phyloP scores from a whole-genome alignment of 208 protist genomes.

The Blechomonas ayalai region DNA sequence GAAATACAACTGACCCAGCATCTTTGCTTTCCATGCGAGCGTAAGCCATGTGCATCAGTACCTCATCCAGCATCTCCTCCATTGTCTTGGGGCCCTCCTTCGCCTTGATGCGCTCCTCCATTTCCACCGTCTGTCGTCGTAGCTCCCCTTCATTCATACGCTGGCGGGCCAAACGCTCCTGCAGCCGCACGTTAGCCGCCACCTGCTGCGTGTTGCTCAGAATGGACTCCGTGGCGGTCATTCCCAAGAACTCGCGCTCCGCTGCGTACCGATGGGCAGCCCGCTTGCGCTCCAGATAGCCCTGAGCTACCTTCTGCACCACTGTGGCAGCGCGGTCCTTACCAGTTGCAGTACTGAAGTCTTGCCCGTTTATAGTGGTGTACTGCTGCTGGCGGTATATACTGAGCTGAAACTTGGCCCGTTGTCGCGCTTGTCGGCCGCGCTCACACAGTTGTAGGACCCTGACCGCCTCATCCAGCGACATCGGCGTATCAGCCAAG shows the following conservation, averaged over 20 bases:
- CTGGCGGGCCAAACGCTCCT: constrained; percentile 80
- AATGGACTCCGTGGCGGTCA: constrained; percentile 31
- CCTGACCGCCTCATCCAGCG: constrained; percentile 75
- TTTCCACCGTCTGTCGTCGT: constrained; percentile 59
- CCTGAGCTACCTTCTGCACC: constrained; percentile 85
- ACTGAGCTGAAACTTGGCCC: constrained; percentile 85
- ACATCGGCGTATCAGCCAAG: constrained; percentile 26
- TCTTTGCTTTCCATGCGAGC: constrained; percentile 75
- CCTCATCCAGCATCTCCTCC: constrained; percentile 91
- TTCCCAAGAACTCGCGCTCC: constrained; percentile 89
- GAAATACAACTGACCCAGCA: constrained; percentile 51
- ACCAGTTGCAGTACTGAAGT: constrained; percentile 55
- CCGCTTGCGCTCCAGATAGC: constrained; percentile 79
- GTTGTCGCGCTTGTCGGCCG: constrained; percentile 91
- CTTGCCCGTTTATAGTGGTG: constrained; percentile 24
- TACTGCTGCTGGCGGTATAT: constrained; percentile 87
- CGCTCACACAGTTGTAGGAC: constrained; percentile 92
- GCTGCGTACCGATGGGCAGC: constrained; percentile 49
- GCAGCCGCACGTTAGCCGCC: constrained; percentile 25
- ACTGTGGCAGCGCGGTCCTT: constrained; percentile 82
- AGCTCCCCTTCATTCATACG: constrained; percentile 85
- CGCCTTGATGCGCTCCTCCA: constrained; percentile 71
- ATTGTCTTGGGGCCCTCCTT: constrained; percentile 91
- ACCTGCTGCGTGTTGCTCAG: constrained; percentile 21
- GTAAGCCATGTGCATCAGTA: constrained; percentile 90